Percentiles rank a stretch among this genome's conserved stretches.
Conservation (phyloP, 371 early-diverging fungal species). For the Mortierella sp. region DNA sequence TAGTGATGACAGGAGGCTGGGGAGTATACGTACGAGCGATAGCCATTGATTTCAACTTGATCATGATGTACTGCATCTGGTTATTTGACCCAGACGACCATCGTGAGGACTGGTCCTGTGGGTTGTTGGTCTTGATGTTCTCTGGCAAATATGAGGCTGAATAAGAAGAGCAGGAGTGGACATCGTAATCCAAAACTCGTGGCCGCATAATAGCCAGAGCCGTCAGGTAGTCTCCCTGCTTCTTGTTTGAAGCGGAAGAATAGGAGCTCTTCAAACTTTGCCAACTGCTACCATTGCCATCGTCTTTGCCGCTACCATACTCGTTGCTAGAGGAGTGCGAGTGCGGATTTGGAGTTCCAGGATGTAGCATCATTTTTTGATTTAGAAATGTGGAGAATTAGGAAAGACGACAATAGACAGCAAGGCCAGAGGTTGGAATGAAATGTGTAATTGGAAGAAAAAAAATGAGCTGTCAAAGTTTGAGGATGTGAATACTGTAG, state of each 20-base stretch:
- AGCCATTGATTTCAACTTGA: conserved; percentile 78
- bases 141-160: conserved; percentile 83
- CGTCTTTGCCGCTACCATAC: background rate
- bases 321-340: background rate
- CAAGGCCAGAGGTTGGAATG: too few species aligned
- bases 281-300: background rate
- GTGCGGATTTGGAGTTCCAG: conserved; percentile 14
- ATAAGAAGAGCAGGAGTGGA: conserved; percentile 78
- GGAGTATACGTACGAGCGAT: conserved; percentile 72
- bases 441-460: background rate
- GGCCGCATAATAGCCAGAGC: conserved; percentile 56
- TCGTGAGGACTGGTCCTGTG: conserved; percentile 83
- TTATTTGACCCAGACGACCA: conserved; percentile 90
- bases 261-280: background rate
- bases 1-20: background rate
- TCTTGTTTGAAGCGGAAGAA: conserved; percentile 20
- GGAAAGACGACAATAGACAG: background rate
- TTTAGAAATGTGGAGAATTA: background rate
- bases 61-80: conserved; percentile 83
- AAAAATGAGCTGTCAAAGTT: too few species aligned
- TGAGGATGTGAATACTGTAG: background rate
- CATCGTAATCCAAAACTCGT: conserved; percentile 61
- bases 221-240: conserved; percentile 50
- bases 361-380: conserved; percentile 43
- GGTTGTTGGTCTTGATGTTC: conserved; percentile 81